A percentile compares a stretch with the other conserved stretches of the same genome.
Evolutionary conservation across 768 basidiomycete species (phyloP).

Genomic region (Roridomyces roridus): DNA sequence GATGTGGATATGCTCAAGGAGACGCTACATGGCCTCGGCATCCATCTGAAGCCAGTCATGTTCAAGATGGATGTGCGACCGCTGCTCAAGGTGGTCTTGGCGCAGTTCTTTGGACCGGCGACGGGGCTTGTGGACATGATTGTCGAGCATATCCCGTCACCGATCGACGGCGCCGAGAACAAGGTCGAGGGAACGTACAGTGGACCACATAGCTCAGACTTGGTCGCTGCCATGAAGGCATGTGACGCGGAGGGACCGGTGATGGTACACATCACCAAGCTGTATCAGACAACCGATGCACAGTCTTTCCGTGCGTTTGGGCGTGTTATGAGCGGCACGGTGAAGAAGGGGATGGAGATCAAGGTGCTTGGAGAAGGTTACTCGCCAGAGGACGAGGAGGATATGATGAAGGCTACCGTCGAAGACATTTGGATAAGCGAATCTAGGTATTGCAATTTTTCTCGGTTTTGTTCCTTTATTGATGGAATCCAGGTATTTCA

Average conservation of each 20-base stretch:
- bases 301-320: constrained; percentile 97
- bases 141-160: constrained; percentile 88
- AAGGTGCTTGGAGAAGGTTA: constrained; percentile 99
- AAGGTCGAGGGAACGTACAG: constrained; percentile 88
- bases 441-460: constrained; percentile 66
- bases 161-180: constrained; percentile 56
- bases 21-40: constrained; percentile 79
- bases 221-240: constrained; percentile 80
- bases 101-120: constrained; percentile 94
- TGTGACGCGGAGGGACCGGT: constrained; percentile 87
- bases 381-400: constrained; percentile 99
- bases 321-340: constrained; percentile 90
- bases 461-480: constrained; percentile 5
- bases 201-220: constrained; percentile 83
- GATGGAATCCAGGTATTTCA: constrained; percentile 70
- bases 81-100: constrained; percentile 88
- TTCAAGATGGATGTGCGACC: constrained; percentile 99
- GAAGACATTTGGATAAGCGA: constrained; percentile 93
- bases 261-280: constrained; percentile 91
- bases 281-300: constrained; percentile 97
- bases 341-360: constrained; percentile 80
- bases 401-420: constrained; percentile 86
- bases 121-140: constrained; percentile 94
- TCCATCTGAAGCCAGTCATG: constrained; percentile 88
- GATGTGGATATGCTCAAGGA: constrained; percentile 87